Percentiles rank a stretch among this genome's conserved stretches.
These are phyloP conservation scores for Akanthomyces lecanii DNA, from an alignment of 2,329 filamentous ascomycete species.

Conservation along the genomic window DNA sequence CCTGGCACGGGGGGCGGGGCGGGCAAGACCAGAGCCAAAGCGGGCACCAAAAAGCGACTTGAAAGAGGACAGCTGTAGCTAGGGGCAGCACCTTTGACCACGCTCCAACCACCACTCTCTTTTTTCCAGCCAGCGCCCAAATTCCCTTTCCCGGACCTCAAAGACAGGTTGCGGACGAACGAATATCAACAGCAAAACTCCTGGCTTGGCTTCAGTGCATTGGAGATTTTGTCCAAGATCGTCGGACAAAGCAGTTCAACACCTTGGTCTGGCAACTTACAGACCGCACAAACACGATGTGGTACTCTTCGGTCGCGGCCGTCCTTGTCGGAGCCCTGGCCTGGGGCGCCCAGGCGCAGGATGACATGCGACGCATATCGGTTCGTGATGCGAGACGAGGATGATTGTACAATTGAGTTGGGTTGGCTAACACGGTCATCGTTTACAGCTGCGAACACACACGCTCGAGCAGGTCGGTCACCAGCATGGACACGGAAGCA, in stretches of 20 bases:
- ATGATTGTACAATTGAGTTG: neutral
- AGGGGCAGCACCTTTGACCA: conserved; percentile 2
- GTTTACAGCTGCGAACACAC: conserved; percentile 73
- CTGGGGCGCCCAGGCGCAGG: conserved; percentile 46
- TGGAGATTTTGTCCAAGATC: neutral
- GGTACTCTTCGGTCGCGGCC: conserved; percentile 44
- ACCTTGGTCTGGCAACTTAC: conserved; percentile 1
- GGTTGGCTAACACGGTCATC: conserved; percentile 22
- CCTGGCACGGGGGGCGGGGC: neutral
- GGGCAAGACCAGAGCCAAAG: neutral
- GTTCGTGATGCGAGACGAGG: conserved; percentile 30
- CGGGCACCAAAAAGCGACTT: neutral
- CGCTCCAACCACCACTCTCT: conserved; percentile 8
- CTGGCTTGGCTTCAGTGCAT: neutral
- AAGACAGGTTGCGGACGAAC: conserved; percentile 5
- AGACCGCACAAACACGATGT: conserved; percentile 32
- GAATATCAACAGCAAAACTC: neutral
- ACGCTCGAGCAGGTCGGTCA: conserved; percentile 70
- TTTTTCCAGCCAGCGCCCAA: neutral
- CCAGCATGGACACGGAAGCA: conserved; percentile 23
- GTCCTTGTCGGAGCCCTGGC: conserved; percentile 47
- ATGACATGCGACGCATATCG: conserved; percentile 51
- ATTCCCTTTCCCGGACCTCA: conserved; percentile 1
- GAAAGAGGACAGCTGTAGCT: conserved; percentile 16
- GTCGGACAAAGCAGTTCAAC: neutral